Percentiles rank a stretch among this genome's conserved stretches.
Conservation (phyloP, 257 asterid genomes). For the Misopates orontium region DNA sequence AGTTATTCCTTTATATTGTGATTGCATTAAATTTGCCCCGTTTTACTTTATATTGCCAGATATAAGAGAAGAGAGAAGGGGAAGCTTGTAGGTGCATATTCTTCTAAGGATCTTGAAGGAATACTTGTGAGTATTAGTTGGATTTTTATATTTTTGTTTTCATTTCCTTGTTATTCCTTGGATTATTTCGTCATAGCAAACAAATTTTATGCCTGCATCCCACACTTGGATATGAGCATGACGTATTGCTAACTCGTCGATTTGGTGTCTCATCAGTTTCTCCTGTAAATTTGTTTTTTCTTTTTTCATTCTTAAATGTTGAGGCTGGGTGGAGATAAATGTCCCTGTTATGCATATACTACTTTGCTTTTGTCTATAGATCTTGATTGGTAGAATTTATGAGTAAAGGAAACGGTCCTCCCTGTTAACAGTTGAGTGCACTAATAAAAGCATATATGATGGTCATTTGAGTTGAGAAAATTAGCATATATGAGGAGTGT, state of each 20-base stretch:
- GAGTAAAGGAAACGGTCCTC: neutral
- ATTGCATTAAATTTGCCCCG: neutral
- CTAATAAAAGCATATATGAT: neutral
- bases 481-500: neutral
- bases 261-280: conserved; percentile 8
- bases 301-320: neutral
- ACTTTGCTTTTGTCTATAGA: neutral
- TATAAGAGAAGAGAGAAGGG: conserved; percentile 91
- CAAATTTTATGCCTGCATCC: neutral
- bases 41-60: conserved; percentile 40
- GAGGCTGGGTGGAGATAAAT: neutral
- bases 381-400: neutral
- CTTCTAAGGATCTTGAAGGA: conserved; percentile 92
- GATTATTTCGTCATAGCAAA: neutral
- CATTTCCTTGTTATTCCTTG: conserved; percentile 10
- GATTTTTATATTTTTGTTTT: no score
- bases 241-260: neutral
- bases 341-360: neutral
- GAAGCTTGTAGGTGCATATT: conserved; percentile 68
- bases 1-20: neutral
- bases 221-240: conserved; percentile 16
- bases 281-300: neutral
- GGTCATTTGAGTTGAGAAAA: neutral
- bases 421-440: neutral
- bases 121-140: conserved; percentile 65